phyloP scores from a whole-genome alignment of 345 rosid species.

The Eucalyptus microcorys region DNA sequence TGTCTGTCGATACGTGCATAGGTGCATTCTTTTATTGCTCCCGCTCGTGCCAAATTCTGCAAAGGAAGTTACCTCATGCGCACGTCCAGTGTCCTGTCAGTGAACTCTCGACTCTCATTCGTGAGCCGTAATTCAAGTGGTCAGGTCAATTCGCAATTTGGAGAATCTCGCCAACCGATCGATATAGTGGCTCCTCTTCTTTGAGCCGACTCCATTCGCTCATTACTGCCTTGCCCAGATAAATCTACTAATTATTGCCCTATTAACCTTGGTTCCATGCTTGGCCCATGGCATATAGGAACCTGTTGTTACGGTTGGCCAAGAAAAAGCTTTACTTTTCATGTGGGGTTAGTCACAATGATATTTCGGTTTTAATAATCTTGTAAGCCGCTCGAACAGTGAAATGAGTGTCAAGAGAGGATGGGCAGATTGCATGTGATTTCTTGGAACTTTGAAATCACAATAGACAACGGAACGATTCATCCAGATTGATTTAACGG shows the following conservation, averaged over 20 bases:
- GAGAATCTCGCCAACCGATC: not conserved
- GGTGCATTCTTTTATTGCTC: not conserved
- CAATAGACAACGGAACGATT: not conserved
- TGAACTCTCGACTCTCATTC: not conserved
- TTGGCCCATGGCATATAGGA: not conserved
- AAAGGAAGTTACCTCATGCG: not conserved
- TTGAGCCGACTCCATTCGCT: not conserved
- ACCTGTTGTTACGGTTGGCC: not conserved
- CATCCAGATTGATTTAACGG: not conserved
- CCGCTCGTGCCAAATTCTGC: not conserved
- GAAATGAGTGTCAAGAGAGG: not conserved
- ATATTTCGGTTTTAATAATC: not conserved
- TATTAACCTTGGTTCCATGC: not conserved
- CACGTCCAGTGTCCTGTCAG: not conserved
- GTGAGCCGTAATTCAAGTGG: not conserved
- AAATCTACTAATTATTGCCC: not conserved
- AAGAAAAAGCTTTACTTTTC: not conserved
- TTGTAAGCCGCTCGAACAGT: not conserved
- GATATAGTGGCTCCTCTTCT: not conserved
- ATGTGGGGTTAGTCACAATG: not conserved
- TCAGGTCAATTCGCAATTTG: not conserved
- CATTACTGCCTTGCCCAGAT: not conserved
- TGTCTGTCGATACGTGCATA: constrained; percentile 3
- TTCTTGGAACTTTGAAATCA: not conserved
- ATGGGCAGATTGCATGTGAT: not conserved